Conservation (phyloP, 2,329 filamentous ascomycete species). For the Alternaria infectoria region DNA sequence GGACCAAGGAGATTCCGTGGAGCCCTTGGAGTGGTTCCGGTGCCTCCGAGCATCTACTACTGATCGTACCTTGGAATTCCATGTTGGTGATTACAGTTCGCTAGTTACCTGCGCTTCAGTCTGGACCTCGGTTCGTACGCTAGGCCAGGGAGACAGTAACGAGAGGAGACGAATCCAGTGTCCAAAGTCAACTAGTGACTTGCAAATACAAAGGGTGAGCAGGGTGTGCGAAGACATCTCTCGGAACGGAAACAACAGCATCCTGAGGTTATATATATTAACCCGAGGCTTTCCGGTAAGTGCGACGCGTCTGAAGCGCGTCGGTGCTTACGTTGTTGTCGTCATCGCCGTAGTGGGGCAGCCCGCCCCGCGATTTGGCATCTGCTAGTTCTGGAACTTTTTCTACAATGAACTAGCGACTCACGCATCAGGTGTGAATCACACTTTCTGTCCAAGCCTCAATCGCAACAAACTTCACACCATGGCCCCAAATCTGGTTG, state of each 20-base stretch:
- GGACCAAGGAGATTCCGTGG: not conserved
- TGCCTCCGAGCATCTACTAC: not conserved
- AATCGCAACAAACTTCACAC: slow-evolving; percentile 14
- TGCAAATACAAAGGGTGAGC: not conserved
- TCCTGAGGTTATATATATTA: not conserved
- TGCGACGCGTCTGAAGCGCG: not conserved
- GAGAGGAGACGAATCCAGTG: not conserved
- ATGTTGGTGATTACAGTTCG: not conserved
- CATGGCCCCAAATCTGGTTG: slow-evolving; percentile 56
- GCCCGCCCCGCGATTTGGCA: slow-evolving; percentile 18
- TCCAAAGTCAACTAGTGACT: not conserved
- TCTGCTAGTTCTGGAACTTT: slow-evolving; percentile 15
- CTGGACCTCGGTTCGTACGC: not conserved
- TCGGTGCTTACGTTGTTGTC: slow-evolving; percentile 10
- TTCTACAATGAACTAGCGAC: slow-evolving; percentile 11
- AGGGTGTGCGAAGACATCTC: not conserved
- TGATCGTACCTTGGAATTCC: not conserved
- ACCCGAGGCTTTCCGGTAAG: not conserved
- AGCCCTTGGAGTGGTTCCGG: not conserved
- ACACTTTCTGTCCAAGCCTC: not conserved
- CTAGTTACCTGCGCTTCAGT: not conserved
- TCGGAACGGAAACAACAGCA: not conserved
- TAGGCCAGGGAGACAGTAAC: not conserved
- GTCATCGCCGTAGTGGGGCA: slow-evolving; percentile 18
- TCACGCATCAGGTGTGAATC: not conserved